phyloP scores from a whole-genome alignment of 805 yeast genomes.

The Yamadazyma insecticola region DNA sequence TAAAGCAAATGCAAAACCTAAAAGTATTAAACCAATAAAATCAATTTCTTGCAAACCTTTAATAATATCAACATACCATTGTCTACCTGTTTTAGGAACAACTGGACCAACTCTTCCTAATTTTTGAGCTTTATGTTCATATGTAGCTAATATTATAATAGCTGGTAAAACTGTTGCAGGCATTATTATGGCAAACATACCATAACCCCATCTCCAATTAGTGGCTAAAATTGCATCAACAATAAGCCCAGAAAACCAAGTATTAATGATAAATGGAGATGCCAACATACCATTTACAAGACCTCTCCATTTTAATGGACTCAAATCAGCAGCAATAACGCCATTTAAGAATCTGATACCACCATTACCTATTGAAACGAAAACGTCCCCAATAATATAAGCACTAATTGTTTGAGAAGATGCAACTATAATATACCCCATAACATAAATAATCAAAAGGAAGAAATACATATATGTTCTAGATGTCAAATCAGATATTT shows the following conservation, averaged over 20 bases:
- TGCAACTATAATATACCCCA: slow-evolving; percentile 21
- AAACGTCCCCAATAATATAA: slow-evolving; percentile 19
- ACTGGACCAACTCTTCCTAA: slow-evolving; percentile 6
- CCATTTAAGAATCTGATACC: slow-evolving; percentile 16
- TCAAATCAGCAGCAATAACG: slow-evolving; percentile 18
- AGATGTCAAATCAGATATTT: slow-evolving; percentile 20
- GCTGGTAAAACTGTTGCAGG: slow-evolving; percentile 38
- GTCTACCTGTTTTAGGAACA: slow-evolving; percentile 1
- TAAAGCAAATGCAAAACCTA: slow-evolving; percentile 36
- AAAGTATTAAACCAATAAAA: slow-evolving; percentile 30
- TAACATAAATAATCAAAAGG: slow-evolving; percentile 13
- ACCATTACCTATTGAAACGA: slow-evolving; percentile 16
- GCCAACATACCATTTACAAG: slow-evolving; percentile 15
- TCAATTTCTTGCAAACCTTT: slow-evolving; percentile 29
- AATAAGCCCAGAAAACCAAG: slow-evolving; percentile 40
- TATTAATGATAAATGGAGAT: slow-evolving; percentile 39
- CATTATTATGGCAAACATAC: slow-evolving; percentile 43
- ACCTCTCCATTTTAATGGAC: slow-evolving; percentile 23
- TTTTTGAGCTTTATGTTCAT: slow-evolving; percentile 25
- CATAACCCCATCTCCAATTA: slow-evolving; percentile 53
- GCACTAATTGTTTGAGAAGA: slow-evolving; percentile 16
- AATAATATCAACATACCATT: not conserved
- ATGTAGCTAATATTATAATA: slow-evolving; percentile 21
- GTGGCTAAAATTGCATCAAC: slow-evolving; percentile 22
- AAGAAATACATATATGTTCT: slow-evolving; percentile 17